Evolutionary conservation across 768 basidiomycete species (phyloP).

Genomic region (Pleurotus eryngii): DNA sequence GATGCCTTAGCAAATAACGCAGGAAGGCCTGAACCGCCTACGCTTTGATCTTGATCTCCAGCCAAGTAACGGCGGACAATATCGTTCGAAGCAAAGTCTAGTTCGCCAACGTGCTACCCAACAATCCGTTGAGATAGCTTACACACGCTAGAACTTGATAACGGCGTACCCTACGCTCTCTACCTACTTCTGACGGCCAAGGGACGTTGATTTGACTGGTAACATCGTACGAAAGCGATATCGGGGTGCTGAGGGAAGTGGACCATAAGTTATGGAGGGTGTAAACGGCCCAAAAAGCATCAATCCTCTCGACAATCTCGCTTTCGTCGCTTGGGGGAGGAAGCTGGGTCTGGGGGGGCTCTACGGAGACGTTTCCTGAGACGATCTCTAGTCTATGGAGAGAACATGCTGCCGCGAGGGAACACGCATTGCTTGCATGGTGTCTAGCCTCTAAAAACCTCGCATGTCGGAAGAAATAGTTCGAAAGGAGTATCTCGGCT

Average conservation of each 20-base stretch:
- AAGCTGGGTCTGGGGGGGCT: neutral
- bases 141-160: neutral
- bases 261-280: slow-evolving; percentile 16
- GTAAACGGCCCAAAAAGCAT: slow-evolving; percentile 18
- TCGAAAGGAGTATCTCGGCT: slow-evolving; percentile 39
- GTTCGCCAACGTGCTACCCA: neutral
- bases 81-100: slow-evolving; percentile 8
- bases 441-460: slow-evolving; percentile 15
- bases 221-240: slow-evolving; percentile 38
- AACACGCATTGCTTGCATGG: slow-evolving; percentile 13
- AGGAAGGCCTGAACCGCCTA: slow-evolving; percentile 13
- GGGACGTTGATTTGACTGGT: slow-evolving; percentile 49
- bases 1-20: slow-evolving; percentile 28
- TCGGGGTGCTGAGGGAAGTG: neutral
- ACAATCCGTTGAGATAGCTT: neutral
- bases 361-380: neutral
- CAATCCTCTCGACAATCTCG: slow-evolving; percentile 16
- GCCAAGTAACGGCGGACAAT: slow-evolving; percentile 27
- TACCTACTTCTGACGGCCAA: slow-evolving; percentile 42
- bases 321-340: slow-evolving; percentile 10
- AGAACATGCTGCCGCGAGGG: slow-evolving; percentile 13
- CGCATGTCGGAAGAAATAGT: slow-evolving; percentile 25
- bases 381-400: slow-evolving; percentile 13
- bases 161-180: slow-evolving; percentile 31
- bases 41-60: slow-evolving; percentile 18